Evolutionary conservation across 2,329 filamentous ascomycete species (phyloP).

Genomic region (Venturia effusa): DNA sequence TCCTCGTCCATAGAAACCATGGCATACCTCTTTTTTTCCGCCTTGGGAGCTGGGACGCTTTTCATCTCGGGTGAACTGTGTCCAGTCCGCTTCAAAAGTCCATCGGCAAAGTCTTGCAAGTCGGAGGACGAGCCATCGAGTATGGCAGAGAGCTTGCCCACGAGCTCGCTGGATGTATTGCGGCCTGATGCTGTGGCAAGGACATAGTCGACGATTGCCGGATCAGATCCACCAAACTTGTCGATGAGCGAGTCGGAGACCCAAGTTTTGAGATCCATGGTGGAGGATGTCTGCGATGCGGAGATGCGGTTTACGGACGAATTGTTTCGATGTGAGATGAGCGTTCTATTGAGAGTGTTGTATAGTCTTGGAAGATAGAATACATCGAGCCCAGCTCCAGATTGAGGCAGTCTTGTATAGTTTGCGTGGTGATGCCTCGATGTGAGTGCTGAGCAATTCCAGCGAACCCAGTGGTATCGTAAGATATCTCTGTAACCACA

Average conservation of each 20-base stretch:
- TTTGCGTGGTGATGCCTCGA: background rate
- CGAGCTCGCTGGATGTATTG: slow-evolving; percentile 36
- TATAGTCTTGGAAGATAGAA: no score
- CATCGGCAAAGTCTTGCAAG: slow-evolving; percentile 35
- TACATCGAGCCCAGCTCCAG: no score
- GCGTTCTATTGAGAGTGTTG: background rate
- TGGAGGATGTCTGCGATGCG: background rate
- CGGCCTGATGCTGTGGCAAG: slow-evolving; percentile 41
- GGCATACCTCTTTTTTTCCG: slow-evolving; percentile 37
- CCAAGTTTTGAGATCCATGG: slow-evolving; percentile 26
- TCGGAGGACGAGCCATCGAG: slow-evolving; percentile 39
- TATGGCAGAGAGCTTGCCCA: slow-evolving; percentile 41
- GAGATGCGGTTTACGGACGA: background rate
- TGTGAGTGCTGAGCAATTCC: no score
- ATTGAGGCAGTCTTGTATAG: background rate
- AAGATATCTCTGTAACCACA: no score
- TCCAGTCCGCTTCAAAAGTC: slow-evolving; percentile 31
- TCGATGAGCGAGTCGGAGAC: slow-evolving; percentile 41
- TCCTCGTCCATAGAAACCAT: slow-evolving; percentile 44
- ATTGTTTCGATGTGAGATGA: background rate
- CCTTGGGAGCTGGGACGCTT: slow-evolving; percentile 14
- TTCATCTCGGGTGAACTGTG: slow-evolving; percentile 17
- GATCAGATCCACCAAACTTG: slow-evolving; percentile 44
- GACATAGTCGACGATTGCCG: slow-evolving; percentile 46
- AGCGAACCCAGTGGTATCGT: no score